Percentiles rank a stretch among this genome's conserved stretches.
phyloP scores from a whole-genome alignment of 169 alveolate species.

The Plasmodium chabaudi region DNA sequence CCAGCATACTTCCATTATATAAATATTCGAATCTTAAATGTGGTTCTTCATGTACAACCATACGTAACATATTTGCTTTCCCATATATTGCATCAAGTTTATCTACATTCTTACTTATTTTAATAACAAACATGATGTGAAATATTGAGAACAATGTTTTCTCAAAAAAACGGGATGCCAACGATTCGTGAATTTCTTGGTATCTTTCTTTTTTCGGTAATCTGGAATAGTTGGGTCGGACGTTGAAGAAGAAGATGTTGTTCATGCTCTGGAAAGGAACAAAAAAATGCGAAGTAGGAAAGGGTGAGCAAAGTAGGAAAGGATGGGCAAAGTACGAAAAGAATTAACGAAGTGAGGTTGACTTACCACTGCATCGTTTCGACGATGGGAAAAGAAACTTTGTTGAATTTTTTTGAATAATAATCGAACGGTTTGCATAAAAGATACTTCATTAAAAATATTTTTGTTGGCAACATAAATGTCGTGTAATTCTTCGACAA shows the following conservation, averaged over 20 bases:
- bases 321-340: background rate
- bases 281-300: background rate
- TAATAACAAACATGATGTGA: conserved; percentile 53
- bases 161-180: conserved; percentile 66
- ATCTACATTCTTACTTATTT: conserved; percentile 38
- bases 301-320: background rate
- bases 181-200: conserved; percentile 31
- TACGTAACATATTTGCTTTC: conserved; percentile 26
- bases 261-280: conserved; percentile 45
- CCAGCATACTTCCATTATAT: conserved; percentile 43
- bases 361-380: conserved; percentile 58
- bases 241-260: conserved; percentile 55
- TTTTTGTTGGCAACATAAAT: conserved; percentile 21
- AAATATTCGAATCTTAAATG: conserved; percentile 20
- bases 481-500: conserved; percentile 15
- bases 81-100: conserved; percentile 46
- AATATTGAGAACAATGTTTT: conserved; percentile 48
- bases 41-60: conserved; percentile 51
- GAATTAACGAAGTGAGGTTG: background rate
- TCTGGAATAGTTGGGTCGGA: conserved; percentile 26
- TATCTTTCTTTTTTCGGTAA: conserved; percentile 8
- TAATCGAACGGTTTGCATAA: conserved; percentile 40
- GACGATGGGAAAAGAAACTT: conserved; percentile 28
- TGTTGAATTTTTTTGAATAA: conserved; percentile 42
- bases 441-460: conserved; percentile 23